Percentiles rank a stretch among this genome's conserved stretches.
Conservation (phyloP, 257 asterid species). For the Lantana camara region DNA sequence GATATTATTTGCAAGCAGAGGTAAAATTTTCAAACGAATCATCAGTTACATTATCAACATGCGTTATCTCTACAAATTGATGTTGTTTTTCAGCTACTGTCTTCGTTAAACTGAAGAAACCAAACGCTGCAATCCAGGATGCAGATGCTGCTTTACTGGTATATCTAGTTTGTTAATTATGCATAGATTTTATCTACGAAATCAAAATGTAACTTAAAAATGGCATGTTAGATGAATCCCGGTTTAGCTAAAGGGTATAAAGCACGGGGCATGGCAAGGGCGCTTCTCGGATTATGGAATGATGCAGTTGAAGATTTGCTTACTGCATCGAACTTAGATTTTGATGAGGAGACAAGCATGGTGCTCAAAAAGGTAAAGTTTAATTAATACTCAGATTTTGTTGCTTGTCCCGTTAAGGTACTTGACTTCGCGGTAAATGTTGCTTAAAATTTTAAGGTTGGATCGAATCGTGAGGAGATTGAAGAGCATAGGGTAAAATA, state of each 20-base stretch:
- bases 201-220: conserved; percentile 11
- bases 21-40: conserved; percentile 32
- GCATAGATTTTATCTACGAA: conserved; percentile 5
- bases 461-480: conserved; percentile 49
- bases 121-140: conserved; percentile 81
- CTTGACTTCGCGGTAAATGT: not conserved
- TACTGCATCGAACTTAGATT: conserved; percentile 52
- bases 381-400: not conserved
- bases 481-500: conserved; percentile 54
- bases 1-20: conserved; percentile 60
- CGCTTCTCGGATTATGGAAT: conserved; percentile 69
- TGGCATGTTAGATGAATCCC: conserved; percentile 43
- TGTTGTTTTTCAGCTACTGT: conserved; percentile 51
- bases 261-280: conserved; percentile 62
- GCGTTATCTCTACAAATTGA: not conserved
- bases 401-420: too few species aligned
- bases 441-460: conserved; percentile 45
- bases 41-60: not conserved
- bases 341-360: conserved; percentile 57
- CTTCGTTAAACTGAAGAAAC: conserved; percentile 63
- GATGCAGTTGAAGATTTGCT: conserved; percentile 63
- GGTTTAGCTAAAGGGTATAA: conserved; percentile 61
- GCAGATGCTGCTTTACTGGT: conserved; percentile 64
- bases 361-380: conserved; percentile 53
- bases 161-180: not conserved